Conservation (phyloP, 768 basidiomycete genomes). For the Tylopilus plumbeoviolaceoides region DNA sequence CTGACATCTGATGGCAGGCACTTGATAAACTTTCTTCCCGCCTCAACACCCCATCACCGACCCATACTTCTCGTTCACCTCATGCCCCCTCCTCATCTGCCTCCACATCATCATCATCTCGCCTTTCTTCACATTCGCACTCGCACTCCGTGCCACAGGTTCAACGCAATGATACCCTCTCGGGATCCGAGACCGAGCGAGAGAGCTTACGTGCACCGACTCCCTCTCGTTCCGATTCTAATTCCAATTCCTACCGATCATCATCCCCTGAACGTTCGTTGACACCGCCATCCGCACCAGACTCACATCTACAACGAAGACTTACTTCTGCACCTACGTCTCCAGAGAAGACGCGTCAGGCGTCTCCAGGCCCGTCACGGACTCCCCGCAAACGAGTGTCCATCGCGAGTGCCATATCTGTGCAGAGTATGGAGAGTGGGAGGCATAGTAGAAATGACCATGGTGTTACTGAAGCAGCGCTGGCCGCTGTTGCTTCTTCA, state of each 20-base stretch:
- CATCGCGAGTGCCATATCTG: conserved; percentile 31
- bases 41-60: conserved; percentile 54
- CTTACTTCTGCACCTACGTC: conserved; percentile 48
- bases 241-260: conserved; percentile 31
- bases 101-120: conserved; percentile 34
- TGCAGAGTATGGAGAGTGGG: conserved; percentile 22
- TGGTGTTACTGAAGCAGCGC: conserved; percentile 52
- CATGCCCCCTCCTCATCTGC: conserved; percentile 32
- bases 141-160: conserved; percentile 23
- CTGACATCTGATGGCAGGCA: conserved; percentile 38
- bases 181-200: conserved; percentile 82
- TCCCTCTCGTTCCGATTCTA: conserved; percentile 30
- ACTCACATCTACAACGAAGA: conserved; percentile 33
- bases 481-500: conserved; percentile 58
- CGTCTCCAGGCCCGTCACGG: conserved; percentile 39
- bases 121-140: conserved; percentile 33
- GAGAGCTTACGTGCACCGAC: conserved; percentile 43
- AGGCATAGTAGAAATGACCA: conserved; percentile 21
- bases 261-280: conserved; percentile 37
- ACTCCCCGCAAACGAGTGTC: conserved; percentile 43
- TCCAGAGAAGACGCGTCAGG: conserved; percentile 35
- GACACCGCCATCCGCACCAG: conserved; percentile 33
- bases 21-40: conserved; percentile 66
- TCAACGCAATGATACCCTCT: conserved; percentile 40
- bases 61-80: conserved; percentile 37